Base-by-base conservation (phyloP, 257 asterid genomes). In the Forsythia suspensa region DNA sequence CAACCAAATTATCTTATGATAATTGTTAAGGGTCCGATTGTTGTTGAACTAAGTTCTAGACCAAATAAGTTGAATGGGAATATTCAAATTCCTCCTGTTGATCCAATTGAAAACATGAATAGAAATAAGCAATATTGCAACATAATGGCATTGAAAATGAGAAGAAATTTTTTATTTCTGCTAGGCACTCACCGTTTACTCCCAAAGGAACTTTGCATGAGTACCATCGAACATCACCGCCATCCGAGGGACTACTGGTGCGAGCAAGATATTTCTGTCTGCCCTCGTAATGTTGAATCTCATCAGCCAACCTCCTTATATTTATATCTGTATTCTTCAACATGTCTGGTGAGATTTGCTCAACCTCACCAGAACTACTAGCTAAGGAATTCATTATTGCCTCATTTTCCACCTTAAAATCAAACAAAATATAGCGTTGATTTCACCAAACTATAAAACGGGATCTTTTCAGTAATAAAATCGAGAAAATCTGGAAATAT, bases 151-250 rank as follows among this genome's bases (percentile, higher is more conserved):
- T 16, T 16, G 24, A 55, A 55, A 55, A n/a, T 55, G 65, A 48
- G 57, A 48, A 48, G 29, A 55, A 55, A 51, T 0, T 4, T 55
- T 18, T 55, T 3, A 5, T 18, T 55, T 55, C 65, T 16, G 9
- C 16, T 18, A 42, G 61, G 74, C 59, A 82, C 96, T 81, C 29
- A 95, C 99, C 97, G 80, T 90, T 91, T 71, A 71, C 84, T n/a
- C 88, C 91, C 83, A 95, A 82, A 77, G 98, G 89, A 20, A 85
- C 81, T 91, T 89, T 92, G 89, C 92, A 92, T 84, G 93, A 95
- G 89, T 92, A 95, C 99, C 99, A 95, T 69, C 97, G 86, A 63
- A 91, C 90, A 80, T 95, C 98, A 34, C 97, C 93, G 4, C 98
- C 97, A 83, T 95, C 99, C 0, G 99, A 95, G 55, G 96, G 95